Evolutionary conservation across 176 grass and related monocot species (phyloP).

Genomic region (Musa beccarii): DNA sequence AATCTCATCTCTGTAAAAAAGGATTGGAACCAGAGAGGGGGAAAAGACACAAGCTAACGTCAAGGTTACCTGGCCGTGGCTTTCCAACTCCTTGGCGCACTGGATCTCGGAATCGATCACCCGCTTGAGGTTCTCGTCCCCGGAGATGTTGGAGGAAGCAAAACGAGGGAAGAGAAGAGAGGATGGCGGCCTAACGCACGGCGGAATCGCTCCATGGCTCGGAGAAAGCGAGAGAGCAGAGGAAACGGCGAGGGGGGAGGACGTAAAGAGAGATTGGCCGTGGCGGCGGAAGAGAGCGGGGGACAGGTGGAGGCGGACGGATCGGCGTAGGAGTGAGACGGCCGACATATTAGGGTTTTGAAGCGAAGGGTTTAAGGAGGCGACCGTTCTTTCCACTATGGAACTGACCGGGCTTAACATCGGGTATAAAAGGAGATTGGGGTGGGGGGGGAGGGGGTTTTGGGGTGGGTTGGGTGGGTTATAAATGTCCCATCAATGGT

Average conservation of each 20-base stretch:
- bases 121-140: slow-evolving; percentile 42
- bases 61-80: slow-evolving; percentile 8
- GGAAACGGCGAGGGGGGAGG: neutral
- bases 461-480: too few species aligned
- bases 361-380: too few species aligned
- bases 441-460: too few species aligned
- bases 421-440: neutral
- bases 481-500: too few species aligned
- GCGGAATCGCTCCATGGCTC: slow-evolving; percentile 3
- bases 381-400: neutral
- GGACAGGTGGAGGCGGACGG: neutral
- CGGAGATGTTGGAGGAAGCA: slow-evolving; percentile 33
- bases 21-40: neutral
- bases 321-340: slow-evolving; percentile 38
- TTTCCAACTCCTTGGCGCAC: slow-evolving; percentile 33
- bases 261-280: slow-evolving; percentile 12
- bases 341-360: slow-evolving; percentile 29
- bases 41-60: neutral
- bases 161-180: slow-evolving; percentile 30
- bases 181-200: neutral
- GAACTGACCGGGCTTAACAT: neutral
- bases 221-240: neutral
- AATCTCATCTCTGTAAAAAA: neutral
- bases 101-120: slow-evolving; percentile 70
- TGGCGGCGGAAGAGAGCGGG: neutral